Base-by-base conservation (phyloP, 768 basidiomycete genomes). In the Albatrellus ellisii region DNA sequence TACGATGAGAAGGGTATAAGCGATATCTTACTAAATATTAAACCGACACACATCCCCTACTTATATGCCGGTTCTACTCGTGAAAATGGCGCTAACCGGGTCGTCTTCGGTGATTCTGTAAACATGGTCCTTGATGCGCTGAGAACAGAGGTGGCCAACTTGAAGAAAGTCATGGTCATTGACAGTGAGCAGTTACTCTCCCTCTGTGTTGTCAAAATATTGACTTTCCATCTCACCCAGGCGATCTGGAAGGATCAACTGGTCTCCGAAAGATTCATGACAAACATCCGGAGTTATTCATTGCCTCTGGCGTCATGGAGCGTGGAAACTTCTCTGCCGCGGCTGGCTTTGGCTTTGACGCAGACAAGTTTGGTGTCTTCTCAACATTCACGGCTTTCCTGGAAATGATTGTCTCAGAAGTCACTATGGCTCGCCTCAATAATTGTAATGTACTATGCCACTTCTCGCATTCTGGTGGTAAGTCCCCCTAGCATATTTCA, bases 371-470 rank as follows among this genome's bases (percentile, higher is more conserved):
- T 46, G 87, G 88, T 46, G 83, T 88, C 43, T 87, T 87, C 65
- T 86, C 85, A 20, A 90, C 88, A 4, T 91, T 91, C 64, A 84
- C 82, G 37, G 87, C 88, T 3, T 91, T 91, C 70, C 68, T 88
- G 44, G 88, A 91, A 70, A 90, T 90, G 88, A 67, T 84, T 37
- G 60, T 91, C 41, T 88, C 85, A 4, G 88, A 91, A 59, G 64
- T 89, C 39, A 90, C 88, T 9, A 91, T 90, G 88, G 88, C 88
- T n/a, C 74, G 88, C 41, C 60, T 91, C 57, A 91, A 91, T 60
- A 70, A 82, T 52, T 84, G 83, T 67, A 91, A 90, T 54, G 78
- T 90, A 7, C 71, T 91, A 18, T 79, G 70, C 53, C 88, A 91
- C 62, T 91, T 89, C 65, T 89, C 86, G 18, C 88, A 91, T 62